Conservation (phyloP, 2,329 filamentous ascomycete genomes). For the Phialophora expanda region DNA sequence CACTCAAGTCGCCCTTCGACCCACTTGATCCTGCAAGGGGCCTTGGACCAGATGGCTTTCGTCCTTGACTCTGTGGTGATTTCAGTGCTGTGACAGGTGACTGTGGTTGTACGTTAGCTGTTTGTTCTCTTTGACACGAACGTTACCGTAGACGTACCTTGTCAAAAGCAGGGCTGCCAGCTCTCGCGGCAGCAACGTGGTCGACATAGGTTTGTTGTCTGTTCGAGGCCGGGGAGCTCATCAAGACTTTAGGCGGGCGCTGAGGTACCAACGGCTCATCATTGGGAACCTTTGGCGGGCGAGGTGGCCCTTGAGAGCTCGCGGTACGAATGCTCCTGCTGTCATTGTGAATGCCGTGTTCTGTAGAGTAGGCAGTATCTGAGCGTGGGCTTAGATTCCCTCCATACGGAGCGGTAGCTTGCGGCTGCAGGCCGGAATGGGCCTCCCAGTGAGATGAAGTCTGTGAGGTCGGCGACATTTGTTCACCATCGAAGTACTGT, state of each 20-base stretch:
- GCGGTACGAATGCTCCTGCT: constrained; percentile 36
- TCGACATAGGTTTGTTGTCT: constrained; percentile 48
- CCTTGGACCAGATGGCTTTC: constrained; percentile 56
- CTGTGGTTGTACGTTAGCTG: constrained; percentile 27
- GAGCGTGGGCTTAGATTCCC: constrained; percentile 54
- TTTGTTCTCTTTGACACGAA: constrained; percentile 4
- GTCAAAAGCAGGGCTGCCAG: constrained; percentile 40
- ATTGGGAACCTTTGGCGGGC: constrained; percentile 61
- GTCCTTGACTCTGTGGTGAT: constrained; percentile 44
- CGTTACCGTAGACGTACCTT: constrained; percentile 40
- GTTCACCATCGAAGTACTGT: constrained; percentile 55
- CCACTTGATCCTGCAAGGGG: constrained; percentile 49
- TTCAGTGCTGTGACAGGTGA: constrained; percentile 39
- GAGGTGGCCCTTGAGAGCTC: constrained; percentile 50
- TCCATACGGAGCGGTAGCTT: constrained; percentile 39
- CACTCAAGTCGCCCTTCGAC: constrained; percentile 42
- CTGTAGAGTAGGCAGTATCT: constrained; percentile 53
- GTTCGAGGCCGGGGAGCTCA: constrained; percentile 43
- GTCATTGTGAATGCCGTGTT: constrained; percentile 24
- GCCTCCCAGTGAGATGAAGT: constrained; percentile 51
- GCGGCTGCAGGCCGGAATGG: constrained; percentile 24
- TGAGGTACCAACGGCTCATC: constrained; percentile 65
- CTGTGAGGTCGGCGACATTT: constrained; percentile 46
- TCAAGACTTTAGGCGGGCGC: constrained; percentile 48
- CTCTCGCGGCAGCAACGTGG: constrained; percentile 48